Evolutionary conservation across 345 rosid species (phyloP), one percentile per base, ranked within the genome.

Genomic region (Physaria fendleri): DNA sequence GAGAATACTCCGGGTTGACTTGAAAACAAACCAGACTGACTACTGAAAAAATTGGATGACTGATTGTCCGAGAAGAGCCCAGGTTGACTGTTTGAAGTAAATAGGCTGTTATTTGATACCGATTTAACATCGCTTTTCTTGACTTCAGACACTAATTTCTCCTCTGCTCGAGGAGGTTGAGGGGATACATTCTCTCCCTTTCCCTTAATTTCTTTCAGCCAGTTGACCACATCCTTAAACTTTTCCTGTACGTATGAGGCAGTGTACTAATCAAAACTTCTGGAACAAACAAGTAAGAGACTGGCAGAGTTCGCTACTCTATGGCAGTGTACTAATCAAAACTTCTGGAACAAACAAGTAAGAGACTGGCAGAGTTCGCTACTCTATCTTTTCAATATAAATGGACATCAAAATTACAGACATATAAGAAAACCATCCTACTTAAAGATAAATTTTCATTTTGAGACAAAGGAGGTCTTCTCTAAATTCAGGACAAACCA

Each of bases 221-320:
- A 89, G 65, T 64, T 69, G 60, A 93, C 95, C 34, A 89, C 90
- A 75, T 93, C 95, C 74, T 70, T 81, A 76, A 89, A 89, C 71
- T 83, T 83, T 60, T 78, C 97, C 99, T 87, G 74, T 69, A 66
- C 42, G 8, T 52, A 54, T 62, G 41, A 62, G 63, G 17, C 43
- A 28, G 35, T 37, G 54, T 54, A 46, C 52, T 17, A 55, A 28
- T 17, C 42, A 6, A 28, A 46, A 38, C 8, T 1, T 20, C 9
- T 15, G 55, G 21, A 57, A 54, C 29, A 21, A 14, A 27, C 14
- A n/a, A 59, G 41, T 14, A 60, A 69, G 43, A 0, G 4, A 22
- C n/a, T 60, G 34, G 10, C 41, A 15, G 44, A 50, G 29, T 34
- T 24, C 29, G 29, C 51, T 35, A 37, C 16, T n/a, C 2, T 8